These are phyloP conservation scores for Sporobolus alterniflorus DNA, from an alignment of 202 grass and related monocot species.

Conservation along the genomic window DNA sequence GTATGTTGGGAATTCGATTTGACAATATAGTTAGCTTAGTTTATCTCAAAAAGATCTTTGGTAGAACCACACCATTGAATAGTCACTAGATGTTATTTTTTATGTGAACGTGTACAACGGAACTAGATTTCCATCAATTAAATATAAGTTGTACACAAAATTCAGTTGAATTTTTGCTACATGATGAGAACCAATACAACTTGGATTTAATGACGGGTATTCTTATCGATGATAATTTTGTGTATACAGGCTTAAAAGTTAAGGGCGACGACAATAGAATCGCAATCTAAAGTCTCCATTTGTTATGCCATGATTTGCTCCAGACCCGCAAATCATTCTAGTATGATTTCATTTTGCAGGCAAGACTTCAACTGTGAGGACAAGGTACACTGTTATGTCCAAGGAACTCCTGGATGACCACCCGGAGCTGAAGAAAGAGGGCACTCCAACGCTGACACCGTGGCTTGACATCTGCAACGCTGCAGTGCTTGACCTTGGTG, in stretches of 20 bases:
- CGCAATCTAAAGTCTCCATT: not conserved
- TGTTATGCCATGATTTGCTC: not conserved
- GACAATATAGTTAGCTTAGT: not conserved
- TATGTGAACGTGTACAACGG: not conserved
- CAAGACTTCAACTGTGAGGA: slow-evolving; percentile 84
- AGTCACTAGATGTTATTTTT: not conserved
- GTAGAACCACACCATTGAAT: not conserved
- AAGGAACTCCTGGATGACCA: slow-evolving; percentile 80
- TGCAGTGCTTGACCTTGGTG: slow-evolving; percentile 82
- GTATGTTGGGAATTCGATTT: not conserved
- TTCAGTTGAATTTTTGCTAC: not conserved
- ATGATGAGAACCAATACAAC: not conserved
- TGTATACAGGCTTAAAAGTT: not conserved
- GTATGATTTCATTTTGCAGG: slow-evolving; percentile 45
- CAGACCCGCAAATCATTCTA: not conserved
- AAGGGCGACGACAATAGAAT: not conserved
- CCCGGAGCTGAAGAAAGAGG: slow-evolving; percentile 75
- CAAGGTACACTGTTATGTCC: slow-evolving; percentile 86
- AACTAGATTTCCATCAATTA: not conserved
- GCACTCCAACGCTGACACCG: slow-evolving; percentile 70
- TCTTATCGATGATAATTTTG: not conserved
- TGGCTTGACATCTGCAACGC: slow-evolving; percentile 78
- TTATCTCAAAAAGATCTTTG: not conserved
- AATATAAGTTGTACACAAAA: not conserved
- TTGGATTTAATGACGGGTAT: not conserved